Evolutionary conservation across 441 rosid genomes (phyloP), one percentile per base, ranked within the genome.

Genomic region (Hura crepitans): DNA sequence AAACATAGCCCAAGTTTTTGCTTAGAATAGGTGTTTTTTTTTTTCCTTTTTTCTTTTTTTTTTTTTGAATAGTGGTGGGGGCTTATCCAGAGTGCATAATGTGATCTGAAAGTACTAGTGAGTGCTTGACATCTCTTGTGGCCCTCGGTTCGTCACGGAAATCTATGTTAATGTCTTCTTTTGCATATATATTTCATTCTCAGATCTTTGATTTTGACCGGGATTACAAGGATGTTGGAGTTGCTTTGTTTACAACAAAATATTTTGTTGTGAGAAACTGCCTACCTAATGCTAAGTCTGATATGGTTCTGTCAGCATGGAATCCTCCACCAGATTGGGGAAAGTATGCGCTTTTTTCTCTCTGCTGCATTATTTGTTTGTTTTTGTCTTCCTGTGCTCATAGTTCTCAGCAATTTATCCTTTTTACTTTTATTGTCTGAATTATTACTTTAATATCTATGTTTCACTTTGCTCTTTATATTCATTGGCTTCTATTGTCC

Each of bases 261-360:
- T 86, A 79, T 73, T 75, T 84, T 73, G 95, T 96, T 75, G 89
- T 92, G 73, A 83, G 96, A 70, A 93, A 96, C 79, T 89, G 94
- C 80, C 78, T 89, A 66, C 85, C 82, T 65, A 81, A 87, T 84
- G 96, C 87, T 75, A 93, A 96, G 80, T 89, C 87, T 62, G 97
- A 91, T 81, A 93, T 82, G 86, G 89, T 96, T 81, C 74, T 96
- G 68, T 88, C 99, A 23, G 89, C 99, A 3, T 96, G 98, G 98
- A 91, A 96, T 80, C 92, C 99, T 80, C 98, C 97, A n/a, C 84
- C 89, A 46, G 99, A 92, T 78, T 93, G 98, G 99, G 99, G 96
- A 81, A 88, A 89, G 99, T 93, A 85, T 70, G 87, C 55, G 27
- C 66, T 74, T 66, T 66, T 70, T 71, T 51, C 14, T 22, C 14